These are phyloP conservation scores for Colletotrichum abscissum DNA, from an alignment of 2,329 filamentous ascomycete species.

Conservation along the genomic window DNA sequence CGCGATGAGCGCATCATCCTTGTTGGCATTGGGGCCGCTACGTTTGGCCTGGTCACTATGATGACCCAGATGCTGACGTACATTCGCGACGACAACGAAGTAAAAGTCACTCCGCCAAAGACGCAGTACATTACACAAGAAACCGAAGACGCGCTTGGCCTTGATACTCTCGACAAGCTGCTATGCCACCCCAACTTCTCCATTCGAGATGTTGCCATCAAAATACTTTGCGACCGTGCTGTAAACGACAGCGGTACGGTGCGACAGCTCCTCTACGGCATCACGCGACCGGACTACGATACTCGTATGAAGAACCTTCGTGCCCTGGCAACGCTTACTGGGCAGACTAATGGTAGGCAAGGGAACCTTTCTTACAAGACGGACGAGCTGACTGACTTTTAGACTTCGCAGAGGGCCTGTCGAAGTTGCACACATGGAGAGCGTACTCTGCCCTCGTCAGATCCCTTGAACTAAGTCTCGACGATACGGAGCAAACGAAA, in stretches of 20 bases:
- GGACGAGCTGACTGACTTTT: constrained; percentile 38
- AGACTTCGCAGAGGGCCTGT: constrained; percentile 51
- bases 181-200: constrained; percentile 78
- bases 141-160: constrained; percentile 77
- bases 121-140: constrained; percentile 81
- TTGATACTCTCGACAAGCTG: constrained; percentile 75
- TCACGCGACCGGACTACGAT: constrained; percentile 69
- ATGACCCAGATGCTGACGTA: constrained; percentile 69
- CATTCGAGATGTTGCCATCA: constrained; percentile 75
- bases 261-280: constrained; percentile 64
- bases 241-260: constrained; percentile 68
- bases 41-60: constrained; percentile 66
- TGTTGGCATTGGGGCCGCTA: constrained; percentile 65
- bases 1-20: constrained; percentile 67
- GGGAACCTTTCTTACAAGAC: neutral
- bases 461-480: constrained; percentile 67
- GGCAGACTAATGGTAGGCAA: constrained; percentile 43
- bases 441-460: constrained; percentile 69
- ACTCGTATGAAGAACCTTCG: constrained; percentile 67
- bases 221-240: constrained; percentile 66
- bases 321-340: constrained; percentile 66
- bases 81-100: constrained; percentile 73
- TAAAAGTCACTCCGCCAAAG: constrained; percentile 73
- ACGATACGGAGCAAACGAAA: constrained; percentile 60
- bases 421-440: constrained; percentile 60